Evolutionary conservation across 176 grass and related monocot genomes (phyloP), one percentile per base, ranked within the genome.

Genomic region (Bolboschoenus planiculmis): DNA sequence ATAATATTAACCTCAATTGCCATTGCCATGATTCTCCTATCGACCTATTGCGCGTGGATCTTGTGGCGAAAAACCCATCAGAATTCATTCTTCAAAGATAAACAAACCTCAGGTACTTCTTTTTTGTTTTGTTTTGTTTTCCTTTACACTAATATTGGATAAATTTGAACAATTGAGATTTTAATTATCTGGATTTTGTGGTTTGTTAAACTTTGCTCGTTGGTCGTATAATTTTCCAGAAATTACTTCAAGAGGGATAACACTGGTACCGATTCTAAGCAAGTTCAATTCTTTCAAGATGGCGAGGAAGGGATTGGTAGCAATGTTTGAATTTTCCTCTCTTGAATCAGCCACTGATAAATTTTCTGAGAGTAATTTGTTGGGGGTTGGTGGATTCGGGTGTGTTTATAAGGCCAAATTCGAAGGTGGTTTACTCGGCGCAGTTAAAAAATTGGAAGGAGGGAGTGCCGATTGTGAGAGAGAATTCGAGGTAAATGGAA

Each of bases 381-480:
- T 99, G 18, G 91, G 93, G 8, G 89, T 92, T 7, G 96, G 96
- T 1, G 96, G 96, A 53, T 95, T 99, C 7, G 87, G 92, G 1
- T 71, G 80, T 27, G 93, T 99, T 36, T 99, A 99, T 68, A 93
- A 90, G 84, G 96, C 92, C 20, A 77, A 76, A 20, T 95, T 99
- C 51, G 84, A 93, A 7, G 89, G 87, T 0, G 89, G 91, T 58
- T 85, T 88, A 31, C 68, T 89, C 27, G 91, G 87, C 0, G 96
- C 93, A 0, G 93, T 99, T 21, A 99, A 99, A 86, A 85, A 87
- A 84, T 86, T 99, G 29, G 86, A 87, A 33, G 82, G 86, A 1
- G 92, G 90, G 15, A 71, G 79, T 35, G 81, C 79, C 16, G 93
- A 93, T 21, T 95, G 93, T 62, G 86, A 89, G 68, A 95, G 85